These are phyloP conservation scores for Amborella trichopoda DNA, from an alignment of 164 flowering plant species.

Conservation along the genomic window DNA sequence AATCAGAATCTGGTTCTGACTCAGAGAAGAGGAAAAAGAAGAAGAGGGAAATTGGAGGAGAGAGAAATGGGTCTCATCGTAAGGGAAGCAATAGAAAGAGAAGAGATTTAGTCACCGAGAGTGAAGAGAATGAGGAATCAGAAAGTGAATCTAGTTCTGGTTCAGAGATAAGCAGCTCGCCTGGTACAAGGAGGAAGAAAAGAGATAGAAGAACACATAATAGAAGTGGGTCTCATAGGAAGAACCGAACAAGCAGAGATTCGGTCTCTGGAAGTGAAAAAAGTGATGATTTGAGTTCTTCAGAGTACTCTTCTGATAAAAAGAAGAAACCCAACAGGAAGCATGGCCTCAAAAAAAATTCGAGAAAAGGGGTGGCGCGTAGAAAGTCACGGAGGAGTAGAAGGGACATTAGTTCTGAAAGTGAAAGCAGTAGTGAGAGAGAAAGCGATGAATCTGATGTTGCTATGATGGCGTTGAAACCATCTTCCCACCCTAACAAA, in stretches of 20 bases:
- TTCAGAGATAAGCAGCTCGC: constrained; percentile 25
- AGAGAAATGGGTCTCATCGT: too few relatives aligned
- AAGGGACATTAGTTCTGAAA: background rate
- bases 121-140: too few relatives aligned
- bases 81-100: too few relatives aligned
- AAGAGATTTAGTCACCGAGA: too few relatives aligned
- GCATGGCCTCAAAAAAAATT: constrained; percentile 23
- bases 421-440: constrained; percentile 6
- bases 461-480: too few relatives aligned
- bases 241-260: constrained; percentile 20
- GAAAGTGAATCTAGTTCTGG: too few relatives aligned
- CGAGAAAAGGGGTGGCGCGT: constrained; percentile 1
- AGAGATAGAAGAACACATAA: constrained; percentile 4
- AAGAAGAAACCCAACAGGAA: constrained; percentile 6
- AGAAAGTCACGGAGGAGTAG: background rate
- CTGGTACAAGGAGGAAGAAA: constrained; percentile 10
- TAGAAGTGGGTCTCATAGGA: constrained; percentile 25
- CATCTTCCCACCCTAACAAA: too few relatives aligned
- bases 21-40: too few relatives aligned
- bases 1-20: too few relatives aligned
- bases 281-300: constrained; percentile 20
- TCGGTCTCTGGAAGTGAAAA: constrained; percentile 19
- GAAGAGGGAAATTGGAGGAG: too few relatives aligned
- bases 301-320: constrained; percentile 13
- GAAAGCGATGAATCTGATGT: too few relatives aligned